phyloP scores from a whole-genome alignment of 176 grass and related monocot species.

The Hsuehochloa calcarea region DNA sequence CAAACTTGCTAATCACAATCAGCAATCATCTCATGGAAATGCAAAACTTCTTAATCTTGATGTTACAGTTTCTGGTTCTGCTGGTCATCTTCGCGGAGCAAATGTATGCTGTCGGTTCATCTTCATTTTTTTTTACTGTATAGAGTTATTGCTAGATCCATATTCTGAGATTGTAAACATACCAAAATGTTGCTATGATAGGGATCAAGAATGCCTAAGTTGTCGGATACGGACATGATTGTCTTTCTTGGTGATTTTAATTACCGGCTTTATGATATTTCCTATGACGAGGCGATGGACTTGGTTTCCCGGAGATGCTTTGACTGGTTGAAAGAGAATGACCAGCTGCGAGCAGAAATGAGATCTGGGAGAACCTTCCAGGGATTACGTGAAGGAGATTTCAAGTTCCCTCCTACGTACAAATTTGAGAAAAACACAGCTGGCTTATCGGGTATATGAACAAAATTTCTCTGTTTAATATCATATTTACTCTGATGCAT shows the following conservation, averaged over 20 bases:
- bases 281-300: constrained; percentile 76
- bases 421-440: constrained; percentile 84
- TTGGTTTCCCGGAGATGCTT: constrained; percentile 63
- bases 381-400: constrained; percentile 76
- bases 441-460: constrained; percentile 63
- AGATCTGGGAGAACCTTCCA: constrained; percentile 81
- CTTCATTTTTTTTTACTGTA: constrained; percentile 31
- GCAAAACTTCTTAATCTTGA: constrained; percentile 9
- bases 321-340: constrained; percentile 67
- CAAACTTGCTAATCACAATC: constrained; percentile 16
- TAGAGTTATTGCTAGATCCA: constrained; percentile 9
- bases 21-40: constrained; percentile 14
- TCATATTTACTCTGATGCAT: constrained; percentile 1
- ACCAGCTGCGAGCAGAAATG: constrained; percentile 89
- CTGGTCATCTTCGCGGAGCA: constrained; percentile 51
- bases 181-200: constrained; percentile 36
- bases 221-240: constrained; percentile 81
- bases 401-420: constrained; percentile 83
- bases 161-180: constrained; percentile 34
- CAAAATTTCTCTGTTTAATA: not conserved
- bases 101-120: constrained; percentile 68
- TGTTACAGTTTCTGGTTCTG: constrained; percentile 62
- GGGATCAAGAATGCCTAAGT: constrained; percentile 56
- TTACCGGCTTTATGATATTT: constrained; percentile 69
- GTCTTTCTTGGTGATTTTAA: constrained; percentile 98